Percentiles rank a stretch among this genome's conserved stretches.
Conservation (phyloP, 495 filamentous ascomycete species). For the Collariella sp. region DNA sequence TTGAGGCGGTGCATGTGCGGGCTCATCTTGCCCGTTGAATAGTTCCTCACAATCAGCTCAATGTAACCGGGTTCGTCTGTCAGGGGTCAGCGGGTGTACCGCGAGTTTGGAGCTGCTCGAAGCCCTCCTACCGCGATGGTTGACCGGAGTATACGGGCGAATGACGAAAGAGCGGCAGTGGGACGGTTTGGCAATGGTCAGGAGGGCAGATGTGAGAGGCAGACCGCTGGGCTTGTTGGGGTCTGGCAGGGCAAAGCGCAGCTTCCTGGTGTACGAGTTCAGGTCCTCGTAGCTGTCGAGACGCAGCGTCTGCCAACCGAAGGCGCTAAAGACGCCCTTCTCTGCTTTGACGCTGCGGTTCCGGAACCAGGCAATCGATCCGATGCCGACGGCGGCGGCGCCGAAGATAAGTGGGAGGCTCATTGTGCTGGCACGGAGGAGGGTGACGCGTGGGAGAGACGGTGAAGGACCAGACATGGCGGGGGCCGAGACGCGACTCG, state of each 20-base stretch:
- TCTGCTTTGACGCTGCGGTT: neutral
- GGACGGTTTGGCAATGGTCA: slow-evolving; percentile 46
- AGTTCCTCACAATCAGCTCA: slow-evolving; percentile 55
- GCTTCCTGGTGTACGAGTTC: slow-evolving; percentile 57
- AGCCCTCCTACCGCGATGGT: slow-evolving; percentile 38
- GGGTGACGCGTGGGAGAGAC: slow-evolving; percentile 9
- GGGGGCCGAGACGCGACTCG: neutral
- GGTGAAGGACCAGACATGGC: slow-evolving; percentile 6
- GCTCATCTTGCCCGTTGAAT: slow-evolving; percentile 55
- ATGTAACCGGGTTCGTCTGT: slow-evolving; percentile 46
- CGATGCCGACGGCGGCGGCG: slow-evolving; percentile 24
- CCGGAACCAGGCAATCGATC: slow-evolving; percentile 22
- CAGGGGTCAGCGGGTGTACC: neutral
- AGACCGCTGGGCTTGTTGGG: slow-evolving; percentile 42
- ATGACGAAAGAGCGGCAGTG: slow-evolving; percentile 46
- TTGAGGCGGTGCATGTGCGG: slow-evolving; percentile 51
- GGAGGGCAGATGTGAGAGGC: slow-evolving; percentile 45
- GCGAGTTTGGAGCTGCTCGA: neutral
- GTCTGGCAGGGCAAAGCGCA: slow-evolving; percentile 54
- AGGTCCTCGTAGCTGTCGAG: slow-evolving; percentile 46
- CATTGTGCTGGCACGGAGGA: slow-evolving; percentile 20
- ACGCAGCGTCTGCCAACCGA: slow-evolving; percentile 32
- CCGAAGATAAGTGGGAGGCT: slow-evolving; percentile 21
- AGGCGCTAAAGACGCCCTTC: slow-evolving; percentile 24
- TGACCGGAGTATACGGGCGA: slow-evolving; percentile 54